phyloP scores from a whole-genome alignment of 164 flowering plant species.

The Echeveria elegans region DNA sequence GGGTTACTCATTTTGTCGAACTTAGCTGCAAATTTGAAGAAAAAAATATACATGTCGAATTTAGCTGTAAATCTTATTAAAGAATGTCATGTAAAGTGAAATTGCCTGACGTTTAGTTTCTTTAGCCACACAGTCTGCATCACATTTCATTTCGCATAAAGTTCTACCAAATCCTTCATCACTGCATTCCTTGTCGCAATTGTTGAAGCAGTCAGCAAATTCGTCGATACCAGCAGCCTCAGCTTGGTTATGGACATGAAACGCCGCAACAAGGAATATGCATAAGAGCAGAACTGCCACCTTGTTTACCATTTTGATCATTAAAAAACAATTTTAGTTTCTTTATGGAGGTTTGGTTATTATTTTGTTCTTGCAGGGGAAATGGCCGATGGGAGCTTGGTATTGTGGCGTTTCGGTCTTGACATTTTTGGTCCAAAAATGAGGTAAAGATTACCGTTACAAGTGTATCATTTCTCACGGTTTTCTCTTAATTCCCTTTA shows the following conservation, averaged over 20 bases:
- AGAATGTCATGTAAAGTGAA: background rate
- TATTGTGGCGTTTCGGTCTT: too few species aligned
- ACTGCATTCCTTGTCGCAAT: slow-evolving; percentile 12
- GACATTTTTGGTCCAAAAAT: too few species aligned
- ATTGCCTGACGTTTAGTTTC: slow-evolving; percentile 4
- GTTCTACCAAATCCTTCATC: slow-evolving; percentile 9
- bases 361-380: background rate
- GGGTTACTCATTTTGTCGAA: background rate
- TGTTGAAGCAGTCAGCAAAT: slow-evolving; percentile 6
- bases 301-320: slow-evolving; percentile 10
- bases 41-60: background rate
- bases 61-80: background rate
- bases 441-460: too few species aligned
- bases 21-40: background rate
- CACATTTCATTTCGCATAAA: slow-evolving; percentile 24
- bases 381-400: too few species aligned
- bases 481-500: too few species aligned
- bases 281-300: slow-evolving; percentile 9
- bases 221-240: background rate
- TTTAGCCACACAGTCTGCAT: slow-evolving; percentile 13
- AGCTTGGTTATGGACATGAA: slow-evolving; percentile 4
- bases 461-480: too few species aligned
- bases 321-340: background rate
- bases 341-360: background rate
- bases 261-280: slow-evolving; percentile 1